Base-by-base conservation (phyloP, 345 rosid genomes). In the Syzygium grande region DNA sequence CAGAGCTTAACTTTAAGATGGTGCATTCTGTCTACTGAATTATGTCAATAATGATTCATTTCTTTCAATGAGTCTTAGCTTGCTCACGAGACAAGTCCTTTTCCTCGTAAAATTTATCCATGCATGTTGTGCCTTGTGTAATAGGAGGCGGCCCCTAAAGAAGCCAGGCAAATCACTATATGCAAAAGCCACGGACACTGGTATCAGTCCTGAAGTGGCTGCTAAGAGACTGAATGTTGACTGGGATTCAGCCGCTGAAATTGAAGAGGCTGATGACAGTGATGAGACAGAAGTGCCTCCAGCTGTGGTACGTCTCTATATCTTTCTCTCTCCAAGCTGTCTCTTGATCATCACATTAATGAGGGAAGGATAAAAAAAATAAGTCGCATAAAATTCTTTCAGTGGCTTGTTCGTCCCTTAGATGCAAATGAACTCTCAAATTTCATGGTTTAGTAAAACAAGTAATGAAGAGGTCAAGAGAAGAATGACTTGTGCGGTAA, bases 241-340 rank as follows among this genome's bases (percentile, higher is more conserved):
- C 46, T 98, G 98, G 98, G 99, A 98, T 93, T 90, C 98, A 90
- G 99, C 98, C 87, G 99, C 99, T 89, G 94, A 96, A 86, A 95
- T 96, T 90, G 96, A 94, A 85, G 96, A 94, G 29, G 91, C 87
- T 59, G 96, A 92, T 54, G 86, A 21, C 10, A 91, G 86, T 43
- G 92, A 95, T 84, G 97, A 94, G 46, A 79, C 93, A 79, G 96
- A 95, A 87, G 96, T 96, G 17, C 96, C 95, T 54, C 30, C 96
- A 87, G 95, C 90, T 87, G 87, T 96, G 99, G 98, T 97, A 91
- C 23, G 98, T 92, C 91, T 89, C 84, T 84, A 21, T 30, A 46
- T 52, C 38, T 58, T 25, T 59, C 84, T 51, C 13, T 88, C 61
- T 73, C 49, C 49, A 73, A 73, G 15, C 27, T 38, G 49, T 73